phyloP scores from a whole-genome alignment of 2,329 filamentous ascomycete genomes.

The Verticillium albo-atrum region DNA sequence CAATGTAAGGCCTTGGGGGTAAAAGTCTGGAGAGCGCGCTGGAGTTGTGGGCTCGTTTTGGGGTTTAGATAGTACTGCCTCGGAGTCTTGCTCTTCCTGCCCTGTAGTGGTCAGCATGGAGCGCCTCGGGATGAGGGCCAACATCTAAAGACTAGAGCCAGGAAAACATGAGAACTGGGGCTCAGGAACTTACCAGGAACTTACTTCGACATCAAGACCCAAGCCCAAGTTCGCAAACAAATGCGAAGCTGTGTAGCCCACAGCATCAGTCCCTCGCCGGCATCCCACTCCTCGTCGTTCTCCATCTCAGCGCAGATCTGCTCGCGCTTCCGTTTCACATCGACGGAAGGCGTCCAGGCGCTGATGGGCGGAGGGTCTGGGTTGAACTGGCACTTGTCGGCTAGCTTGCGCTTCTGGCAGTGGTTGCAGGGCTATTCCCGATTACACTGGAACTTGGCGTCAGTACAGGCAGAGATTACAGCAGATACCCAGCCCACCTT shows the following conservation, averaged over 20 bases:
- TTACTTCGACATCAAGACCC: not conserved
- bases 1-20: not conserved
- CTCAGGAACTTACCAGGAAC: not conserved
- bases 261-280: slow-evolving; percentile 23
- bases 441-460: slow-evolving; percentile 24
- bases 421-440: slow-evolving; percentile 34
- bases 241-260: slow-evolving; percentile 29
- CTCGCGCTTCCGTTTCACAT: slow-evolving; percentile 8
- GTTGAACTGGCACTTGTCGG: slow-evolving; percentile 28
- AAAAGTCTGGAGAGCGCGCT: slow-evolving; percentile 5
- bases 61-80: not conserved
- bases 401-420: slow-evolving; percentile 33
- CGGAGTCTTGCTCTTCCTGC: not conserved
- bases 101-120: not conserved
- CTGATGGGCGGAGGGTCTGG: not conserved
- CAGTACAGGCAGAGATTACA: not conserved
- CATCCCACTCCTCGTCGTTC: slow-evolving; percentile 16
- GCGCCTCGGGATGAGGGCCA: slow-evolving; percentile 14
- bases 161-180: not conserved
- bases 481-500: slow-evolving; percentile 18
- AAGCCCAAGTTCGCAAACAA: slow-evolving; percentile 20
- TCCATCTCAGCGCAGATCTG: not conserved
- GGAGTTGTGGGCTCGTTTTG: slow-evolving; percentile 21
- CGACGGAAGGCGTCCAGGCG: slow-evolving; percentile 10
- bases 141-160: not conserved